Evolutionary conservation across 257 asterid species (phyloP).

Genomic region (Lycium ferocissimum): DNA sequence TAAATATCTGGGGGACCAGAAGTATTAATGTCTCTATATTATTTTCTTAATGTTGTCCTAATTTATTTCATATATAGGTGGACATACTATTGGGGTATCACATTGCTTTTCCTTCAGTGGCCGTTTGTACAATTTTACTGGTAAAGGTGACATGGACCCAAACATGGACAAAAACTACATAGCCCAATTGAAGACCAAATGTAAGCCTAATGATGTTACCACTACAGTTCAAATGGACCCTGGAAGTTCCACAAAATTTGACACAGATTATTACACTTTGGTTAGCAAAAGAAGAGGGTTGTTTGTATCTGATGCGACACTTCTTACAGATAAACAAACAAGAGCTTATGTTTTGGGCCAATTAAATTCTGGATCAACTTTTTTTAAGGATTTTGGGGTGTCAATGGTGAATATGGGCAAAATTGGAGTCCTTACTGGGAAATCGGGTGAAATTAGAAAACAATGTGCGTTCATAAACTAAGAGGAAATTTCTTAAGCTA

Average conservation of each 20-base stretch:
- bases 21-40: neutral
- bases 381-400: slow-evolving; percentile 53
- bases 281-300: slow-evolving; percentile 50
- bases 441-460: slow-evolving; percentile 47
- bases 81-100: slow-evolving; percentile 18
- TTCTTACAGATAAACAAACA: slow-evolving; percentile 43
- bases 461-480: slow-evolving; percentile 36
- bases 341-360: slow-evolving; percentile 44
- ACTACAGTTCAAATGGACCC: slow-evolving; percentile 39
- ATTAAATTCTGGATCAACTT: slow-evolving; percentile 34
- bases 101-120: slow-evolving; percentile 21
- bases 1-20: neutral
- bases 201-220: slow-evolving; percentile 3
- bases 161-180: slow-evolving; percentile 13
- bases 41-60: neutral
- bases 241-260: slow-evolving; percentile 46
- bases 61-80: neutral
- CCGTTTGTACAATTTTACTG: slow-evolving; percentile 5
- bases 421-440: slow-evolving; percentile 7
- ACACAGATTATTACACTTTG: slow-evolving; percentile 33
- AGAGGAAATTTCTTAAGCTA: slow-evolving; percentile 6
- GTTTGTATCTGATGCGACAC: slow-evolving; percentile 50
- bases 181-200: slow-evolving; percentile 19
- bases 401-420: slow-evolving; percentile 46
- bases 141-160: slow-evolving; percentile 24